phyloP scores from a whole-genome alignment of 208 protist genomes.

The Crithidia bombi region DNA sequence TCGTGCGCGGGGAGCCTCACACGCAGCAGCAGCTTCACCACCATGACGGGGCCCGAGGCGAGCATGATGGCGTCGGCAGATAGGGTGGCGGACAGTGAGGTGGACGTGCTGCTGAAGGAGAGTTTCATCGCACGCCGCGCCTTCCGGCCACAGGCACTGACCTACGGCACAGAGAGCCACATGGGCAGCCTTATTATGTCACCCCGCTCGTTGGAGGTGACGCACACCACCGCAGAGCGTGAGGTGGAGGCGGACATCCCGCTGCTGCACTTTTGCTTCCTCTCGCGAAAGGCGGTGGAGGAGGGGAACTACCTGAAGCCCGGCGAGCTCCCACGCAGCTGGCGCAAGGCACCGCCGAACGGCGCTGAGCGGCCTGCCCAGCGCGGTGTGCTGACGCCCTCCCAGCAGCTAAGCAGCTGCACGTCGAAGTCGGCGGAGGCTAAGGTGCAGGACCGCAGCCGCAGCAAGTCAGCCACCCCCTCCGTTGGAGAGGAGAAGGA shows the following conservation, averaged over 20 bases:
- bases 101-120: slow-evolving; percentile 28
- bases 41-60: slow-evolving; percentile 1
- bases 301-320: slow-evolving; percentile 13
- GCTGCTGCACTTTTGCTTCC: slow-evolving; percentile 58
- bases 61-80: slow-evolving; percentile 18
- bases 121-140: slow-evolving; percentile 43
- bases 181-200: slow-evolving; percentile 32
- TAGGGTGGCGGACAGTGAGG: background rate
- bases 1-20: background rate
- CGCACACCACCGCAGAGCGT: slow-evolving; percentile 24
- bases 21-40: slow-evolving; percentile 3
- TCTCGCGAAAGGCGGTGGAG: slow-evolving; percentile 30
- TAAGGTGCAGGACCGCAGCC: background rate
- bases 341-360: background rate
- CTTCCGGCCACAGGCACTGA: slow-evolving; percentile 35
- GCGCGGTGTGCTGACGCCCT: background rate
- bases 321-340: slow-evolving; percentile 19
- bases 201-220: slow-evolving; percentile 20
- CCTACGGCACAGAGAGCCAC: slow-evolving; percentile 32
- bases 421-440: background rate
- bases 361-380: background rate
- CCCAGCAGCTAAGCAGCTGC: background rate
- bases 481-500: background rate
- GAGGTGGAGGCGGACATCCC: slow-evolving; percentile 61
- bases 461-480: background rate